A percentile compares a stretch with the other conserved stretches of the same genome.
phyloP scores from a whole-genome alignment of 345 rosid genomes.

The Gynandropsis gynandra region DNA sequence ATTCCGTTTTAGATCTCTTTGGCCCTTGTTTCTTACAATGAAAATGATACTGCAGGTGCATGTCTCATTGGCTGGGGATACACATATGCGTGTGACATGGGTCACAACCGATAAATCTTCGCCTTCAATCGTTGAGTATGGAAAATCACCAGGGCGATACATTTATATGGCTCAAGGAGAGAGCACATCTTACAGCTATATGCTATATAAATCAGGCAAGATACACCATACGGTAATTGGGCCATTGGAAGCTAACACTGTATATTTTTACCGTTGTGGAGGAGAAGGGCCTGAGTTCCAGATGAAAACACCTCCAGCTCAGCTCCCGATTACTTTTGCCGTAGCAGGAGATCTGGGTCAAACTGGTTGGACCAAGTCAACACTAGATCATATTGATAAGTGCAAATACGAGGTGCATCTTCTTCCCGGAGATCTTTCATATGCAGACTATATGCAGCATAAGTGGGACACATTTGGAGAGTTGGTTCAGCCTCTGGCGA shows the following conservation, averaged over 20 bases:
- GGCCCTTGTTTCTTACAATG: slow-evolving; percentile 34
- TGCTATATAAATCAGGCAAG: slow-evolving; percentile 78
- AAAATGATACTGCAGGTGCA: slow-evolving; percentile 41
- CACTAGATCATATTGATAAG: slow-evolving; percentile 66
- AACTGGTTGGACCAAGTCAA: slow-evolving; percentile 93
- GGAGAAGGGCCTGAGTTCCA: slow-evolving; percentile 80
- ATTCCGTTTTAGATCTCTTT: slow-evolving; percentile 8
- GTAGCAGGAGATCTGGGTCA: slow-evolving; percentile 97
- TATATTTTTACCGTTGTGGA: slow-evolving; percentile 76
- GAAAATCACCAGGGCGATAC: slow-evolving; percentile 67
- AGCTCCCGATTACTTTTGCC: slow-evolving; percentile 74
- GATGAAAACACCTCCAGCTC: slow-evolving; percentile 74
- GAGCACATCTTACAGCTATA: slow-evolving; percentile 65
- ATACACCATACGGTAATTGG: slow-evolving; percentile 86
- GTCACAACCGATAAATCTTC: slow-evolving; percentile 51
- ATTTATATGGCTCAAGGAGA: slow-evolving; percentile 47
- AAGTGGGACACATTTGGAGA: slow-evolving; percentile 91
- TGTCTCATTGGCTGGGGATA: slow-evolving; percentile 74
- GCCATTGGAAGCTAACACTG: slow-evolving; percentile 54
- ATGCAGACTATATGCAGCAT: slow-evolving; percentile 81
- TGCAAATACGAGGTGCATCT: slow-evolving; percentile 74
- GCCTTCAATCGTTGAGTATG: slow-evolving; percentile 70
- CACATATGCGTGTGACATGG: slow-evolving; percentile 79
- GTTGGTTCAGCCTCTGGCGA: slow-evolving; percentile 86
- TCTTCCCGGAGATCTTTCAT: slow-evolving; percentile 95